Conservation (phyloP, 805 yeast species). For the Maudiozyma pseudohumilis region DNA sequence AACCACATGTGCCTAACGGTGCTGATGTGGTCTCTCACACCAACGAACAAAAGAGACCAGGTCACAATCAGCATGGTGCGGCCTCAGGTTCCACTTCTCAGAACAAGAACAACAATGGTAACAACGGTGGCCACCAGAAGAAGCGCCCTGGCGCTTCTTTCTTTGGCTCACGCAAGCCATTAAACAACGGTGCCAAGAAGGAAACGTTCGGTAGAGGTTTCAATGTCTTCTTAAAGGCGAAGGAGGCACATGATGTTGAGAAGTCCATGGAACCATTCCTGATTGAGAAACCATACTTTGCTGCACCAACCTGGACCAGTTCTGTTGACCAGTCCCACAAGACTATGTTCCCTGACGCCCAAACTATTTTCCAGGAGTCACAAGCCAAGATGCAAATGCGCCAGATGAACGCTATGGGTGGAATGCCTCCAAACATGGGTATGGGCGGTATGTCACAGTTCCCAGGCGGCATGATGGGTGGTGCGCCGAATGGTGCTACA, state of each 20-base stretch:
- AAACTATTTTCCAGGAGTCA: constrained; percentile 22
- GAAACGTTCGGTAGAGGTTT: constrained; percentile 35
- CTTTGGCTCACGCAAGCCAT: constrained; percentile 33
- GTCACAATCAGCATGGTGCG: too few species aligned
- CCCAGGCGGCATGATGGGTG: constrained; percentile 23
- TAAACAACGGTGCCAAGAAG: constrained; percentile 22
- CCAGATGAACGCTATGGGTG: constrained; percentile 23
- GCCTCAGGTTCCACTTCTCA: neutral
- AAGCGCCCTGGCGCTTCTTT: constrained; percentile 26
- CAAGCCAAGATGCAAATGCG: constrained; percentile 27
- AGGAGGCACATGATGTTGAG: constrained; percentile 27
- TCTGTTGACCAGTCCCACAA: constrained; percentile 49
- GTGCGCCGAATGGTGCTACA: constrained; percentile 10
- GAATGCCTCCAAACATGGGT: constrained; percentile 19
- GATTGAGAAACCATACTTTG: constrained; percentile 55
- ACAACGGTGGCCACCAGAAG: constrained; percentile 14
- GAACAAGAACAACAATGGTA: neutral
- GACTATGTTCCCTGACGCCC: constrained; percentile 38
- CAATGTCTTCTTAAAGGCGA: constrained; percentile 43
- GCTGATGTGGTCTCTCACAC: constrained; percentile 7
- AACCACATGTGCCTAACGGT: constrained; percentile 16
- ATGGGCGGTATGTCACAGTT: constrained; percentile 25
- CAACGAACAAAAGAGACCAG: constrained; percentile 16
- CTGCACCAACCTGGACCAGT: constrained; percentile 71
- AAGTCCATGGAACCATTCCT: constrained; percentile 28